Percentiles rank a stretch among this genome's conserved stretches.
Evolutionary conservation across 2,329 filamentous ascomycete species (phyloP).

Genomic region (Sarocladium kiliense): DNA sequence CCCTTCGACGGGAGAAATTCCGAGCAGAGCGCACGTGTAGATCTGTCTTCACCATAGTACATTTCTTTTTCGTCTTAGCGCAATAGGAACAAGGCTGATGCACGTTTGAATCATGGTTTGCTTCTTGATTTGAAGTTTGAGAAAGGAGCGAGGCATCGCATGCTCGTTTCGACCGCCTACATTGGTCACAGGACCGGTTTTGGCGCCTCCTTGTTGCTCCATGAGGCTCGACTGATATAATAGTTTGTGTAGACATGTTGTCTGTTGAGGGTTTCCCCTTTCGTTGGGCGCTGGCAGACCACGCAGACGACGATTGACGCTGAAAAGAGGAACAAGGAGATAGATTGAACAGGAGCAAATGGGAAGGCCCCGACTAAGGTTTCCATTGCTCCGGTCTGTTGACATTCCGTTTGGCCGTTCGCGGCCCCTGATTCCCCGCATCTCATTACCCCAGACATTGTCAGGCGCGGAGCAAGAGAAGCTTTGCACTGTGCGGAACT

Average conservation of each 20-base stretch:
- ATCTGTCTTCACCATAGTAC: constrained; percentile 22
- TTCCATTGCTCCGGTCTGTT: background rate
- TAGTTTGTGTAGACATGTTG: background rate
- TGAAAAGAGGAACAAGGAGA: too few relatives aligned
- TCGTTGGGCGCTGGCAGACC: too few relatives aligned
- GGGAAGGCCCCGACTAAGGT: background rate
- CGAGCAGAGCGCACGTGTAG: background rate
- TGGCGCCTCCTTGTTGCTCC: constrained; percentile 7
- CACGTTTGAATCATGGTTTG: background rate
- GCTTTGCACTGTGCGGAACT: background rate
- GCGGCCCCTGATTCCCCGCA: background rate
- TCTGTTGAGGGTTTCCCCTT: background rate
- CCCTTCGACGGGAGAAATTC: constrained; percentile 9
- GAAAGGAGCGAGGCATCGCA: constrained; percentile 14
- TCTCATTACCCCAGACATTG: background rate
- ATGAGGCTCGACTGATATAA: background rate
- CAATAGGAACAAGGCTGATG: constrained; percentile 22
- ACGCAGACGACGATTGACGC: too few relatives aligned
- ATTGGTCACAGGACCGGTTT: constrained; percentile 19
- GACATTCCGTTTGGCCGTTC: background rate
- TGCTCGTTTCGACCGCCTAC: constrained; percentile 19
- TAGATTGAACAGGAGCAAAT: too few relatives aligned
- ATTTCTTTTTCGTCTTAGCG: constrained; percentile 22
- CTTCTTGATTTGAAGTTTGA: background rate
- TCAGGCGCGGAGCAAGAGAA: background rate